phyloP scores from a whole-genome alignment of 2,329 filamentous ascomycete species.

The Xylaria sp. region DNA sequence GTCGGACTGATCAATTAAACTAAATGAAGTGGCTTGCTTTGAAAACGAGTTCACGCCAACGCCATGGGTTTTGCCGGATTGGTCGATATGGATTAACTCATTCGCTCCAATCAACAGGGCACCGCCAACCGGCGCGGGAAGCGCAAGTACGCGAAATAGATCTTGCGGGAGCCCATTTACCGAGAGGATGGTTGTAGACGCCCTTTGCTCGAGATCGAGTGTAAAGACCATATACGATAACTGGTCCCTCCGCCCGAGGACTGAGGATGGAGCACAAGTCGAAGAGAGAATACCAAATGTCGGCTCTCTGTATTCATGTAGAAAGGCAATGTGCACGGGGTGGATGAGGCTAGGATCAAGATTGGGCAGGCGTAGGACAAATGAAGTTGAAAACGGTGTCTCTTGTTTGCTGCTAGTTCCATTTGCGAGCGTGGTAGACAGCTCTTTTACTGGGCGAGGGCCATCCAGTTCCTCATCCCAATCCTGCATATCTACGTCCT shows the following conservation, averaged over 20 bases:
- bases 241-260: constrained; percentile 85
- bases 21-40: constrained; percentile 82
- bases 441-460: constrained; percentile 65
- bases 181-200: constrained; percentile 91
- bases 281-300: constrained; percentile 96
- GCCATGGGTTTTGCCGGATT: constrained; percentile 92
- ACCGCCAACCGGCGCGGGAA: constrained; percentile 89
- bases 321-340: constrained; percentile 89
- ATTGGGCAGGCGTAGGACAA: constrained; percentile 89
- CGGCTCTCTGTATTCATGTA: constrained; percentile 97
- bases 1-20: constrained; percentile 86
- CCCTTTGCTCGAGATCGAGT: constrained; percentile 90
- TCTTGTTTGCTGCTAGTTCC: constrained; percentile 63
- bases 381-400: constrained; percentile 88
- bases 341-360: constrained; percentile 89
- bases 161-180: constrained; percentile 88
- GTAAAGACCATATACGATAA: constrained; percentile 95
- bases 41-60: constrained; percentile 94
- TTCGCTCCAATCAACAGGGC: constrained; percentile 88
- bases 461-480: constrained; percentile 87
- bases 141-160: constrained; percentile 81
- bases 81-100: constrained; percentile 93
- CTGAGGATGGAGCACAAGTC: constrained; percentile 75
- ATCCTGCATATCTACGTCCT: constrained; percentile 91
- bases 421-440: constrained; percentile 55